Evolutionary conservation across 2,329 filamentous ascomycete species (phyloP), one percentile per base, ranked within the genome.

Genomic region (Aspergillus chevalieri): DNA sequence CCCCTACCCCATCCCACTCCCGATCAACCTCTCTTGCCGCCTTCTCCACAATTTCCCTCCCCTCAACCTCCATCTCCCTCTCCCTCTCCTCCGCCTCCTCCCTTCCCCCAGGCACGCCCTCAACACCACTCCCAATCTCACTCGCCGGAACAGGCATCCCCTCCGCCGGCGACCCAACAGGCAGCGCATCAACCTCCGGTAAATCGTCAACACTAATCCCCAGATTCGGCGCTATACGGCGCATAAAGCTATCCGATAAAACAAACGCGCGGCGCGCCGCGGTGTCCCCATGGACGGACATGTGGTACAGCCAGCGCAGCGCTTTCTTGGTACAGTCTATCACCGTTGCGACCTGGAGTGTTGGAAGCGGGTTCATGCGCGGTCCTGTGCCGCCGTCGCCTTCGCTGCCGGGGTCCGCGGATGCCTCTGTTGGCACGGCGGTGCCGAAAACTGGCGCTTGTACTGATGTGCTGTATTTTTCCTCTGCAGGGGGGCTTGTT

Each of bases 241-340:
- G 54, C 14, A 72, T 48, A 44, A 72, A 54, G 5, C 54, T 50
- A 48, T 66, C 60, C 49, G 67, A 69, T 4, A 68, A 50, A 6
- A 57, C 5, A 52, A 70, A 74, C 0, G 70, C 70, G 9, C 68
- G 61, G 6, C 55, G 48, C 2, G 69, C 64, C 2, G 67, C 65
- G 1, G 54, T 41, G 33, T 67, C 64, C 12, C 64, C 58, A 9
- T 19, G 15, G 10, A 47, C 28, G 5, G 62, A 62, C 49, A 73
- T 61, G 2, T 60, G 50, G 49, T 68, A 58, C 1, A 74, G 60
- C 70, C 70, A 74, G 19, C 49, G 50, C 5, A 73, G 52, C 2
- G 65, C 68, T 46, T 73, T 74, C 49, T 63, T 69, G 10, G 63
- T 55, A 10, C 62, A 52, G 0, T 44, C 42, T 8, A 71, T 1